These are phyloP conservation scores for Hylodesmum podocarpum DNA, from an alignment of 306 rosid genomes.

Conservation along the genomic window DNA sequence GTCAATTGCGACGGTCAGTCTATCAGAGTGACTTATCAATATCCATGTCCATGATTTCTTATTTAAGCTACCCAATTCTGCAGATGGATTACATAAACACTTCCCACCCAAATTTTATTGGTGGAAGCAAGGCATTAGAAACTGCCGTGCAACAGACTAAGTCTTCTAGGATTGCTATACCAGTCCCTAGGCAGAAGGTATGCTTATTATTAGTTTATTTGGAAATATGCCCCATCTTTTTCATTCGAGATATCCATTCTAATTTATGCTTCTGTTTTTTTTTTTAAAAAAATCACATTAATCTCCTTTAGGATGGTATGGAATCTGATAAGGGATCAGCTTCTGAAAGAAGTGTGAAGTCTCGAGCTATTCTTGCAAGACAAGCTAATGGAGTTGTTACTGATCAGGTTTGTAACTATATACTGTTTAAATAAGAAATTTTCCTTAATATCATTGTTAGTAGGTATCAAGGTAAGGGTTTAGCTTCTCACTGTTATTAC, in stretches of 20 bases:
- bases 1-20: slow-evolving; percentile 11
- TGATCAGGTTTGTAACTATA: slow-evolving; percentile 67
- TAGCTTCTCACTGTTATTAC: slow-evolving; percentile 3
- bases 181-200: slow-evolving; percentile 79
- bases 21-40: slow-evolving; percentile 12
- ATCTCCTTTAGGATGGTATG: slow-evolving; percentile 61
- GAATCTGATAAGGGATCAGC: slow-evolving; percentile 80
- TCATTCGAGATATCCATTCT: neutral
- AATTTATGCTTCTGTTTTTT: neutral
- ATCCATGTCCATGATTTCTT: slow-evolving; percentile 4
- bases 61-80: slow-evolving; percentile 30
- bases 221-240: slow-evolving; percentile 14
- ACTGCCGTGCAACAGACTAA: slow-evolving; percentile 72
- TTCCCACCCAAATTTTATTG: slow-evolving; percentile 95
- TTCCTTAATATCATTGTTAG: neutral
- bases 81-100: slow-evolving; percentile 99
- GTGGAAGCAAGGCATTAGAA: slow-evolving; percentile 95
- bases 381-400: slow-evolving; percentile 76
- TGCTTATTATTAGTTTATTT: neutral
- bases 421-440: slow-evolving; percentile 6
- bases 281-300: neutral
- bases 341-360: slow-evolving; percentile 77
- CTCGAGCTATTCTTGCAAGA: slow-evolving; percentile 78
- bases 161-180: slow-evolving; percentile 61
- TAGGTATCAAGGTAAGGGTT: neutral